These are phyloP conservation scores for Kodamaea laetipori DNA, from an alignment of 805 yeast genomes.

Conservation along the genomic window DNA sequence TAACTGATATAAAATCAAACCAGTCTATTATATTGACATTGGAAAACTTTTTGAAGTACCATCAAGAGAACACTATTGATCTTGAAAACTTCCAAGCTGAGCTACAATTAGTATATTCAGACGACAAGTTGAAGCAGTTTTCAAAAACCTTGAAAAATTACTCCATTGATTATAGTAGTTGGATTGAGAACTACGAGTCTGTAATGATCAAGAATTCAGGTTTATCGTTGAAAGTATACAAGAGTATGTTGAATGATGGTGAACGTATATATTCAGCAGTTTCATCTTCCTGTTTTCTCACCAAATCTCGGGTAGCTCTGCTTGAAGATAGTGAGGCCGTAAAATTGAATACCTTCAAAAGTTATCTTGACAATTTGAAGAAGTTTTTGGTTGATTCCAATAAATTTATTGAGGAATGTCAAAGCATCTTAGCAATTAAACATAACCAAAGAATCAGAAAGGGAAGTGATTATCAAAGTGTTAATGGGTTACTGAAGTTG, in stretches of 20 bases:
- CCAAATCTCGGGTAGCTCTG: constrained; percentile 1
- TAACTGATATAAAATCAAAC: constrained; percentile 30
- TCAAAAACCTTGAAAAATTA: constrained; percentile 40
- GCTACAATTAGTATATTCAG: constrained; percentile 43
- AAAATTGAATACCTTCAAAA: constrained; percentile 22
- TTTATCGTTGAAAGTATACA: constrained; percentile 50
- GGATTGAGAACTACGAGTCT: constrained; percentile 51
- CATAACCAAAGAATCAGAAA: constrained; percentile 52
- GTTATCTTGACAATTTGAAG: constrained; percentile 35
- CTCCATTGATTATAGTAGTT: constrained; percentile 49
- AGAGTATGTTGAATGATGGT: constrained; percentile 53
- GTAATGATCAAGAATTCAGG: constrained; percentile 39
- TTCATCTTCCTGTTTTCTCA: constrained; percentile 25
- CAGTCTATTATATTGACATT: constrained; percentile 36
- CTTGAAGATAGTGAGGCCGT: constrained; percentile 8
- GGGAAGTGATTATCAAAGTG: constrained; percentile 22
- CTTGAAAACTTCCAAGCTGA: constrained; percentile 5
- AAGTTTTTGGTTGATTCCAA: constrained; percentile 47
- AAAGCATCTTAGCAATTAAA: constrained; percentile 51
- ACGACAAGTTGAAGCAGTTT: constrained; percentile 49
- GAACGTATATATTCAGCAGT: constrained; percentile 49
- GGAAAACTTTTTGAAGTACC: constrained; percentile 31
- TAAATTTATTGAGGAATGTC: constrained; percentile 58
- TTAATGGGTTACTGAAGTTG: constrained; percentile 31
- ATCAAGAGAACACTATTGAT: neutral